Conservation (phyloP, 768 basidiomycete genomes). For the Lactarius sanguifluus region DNA sequence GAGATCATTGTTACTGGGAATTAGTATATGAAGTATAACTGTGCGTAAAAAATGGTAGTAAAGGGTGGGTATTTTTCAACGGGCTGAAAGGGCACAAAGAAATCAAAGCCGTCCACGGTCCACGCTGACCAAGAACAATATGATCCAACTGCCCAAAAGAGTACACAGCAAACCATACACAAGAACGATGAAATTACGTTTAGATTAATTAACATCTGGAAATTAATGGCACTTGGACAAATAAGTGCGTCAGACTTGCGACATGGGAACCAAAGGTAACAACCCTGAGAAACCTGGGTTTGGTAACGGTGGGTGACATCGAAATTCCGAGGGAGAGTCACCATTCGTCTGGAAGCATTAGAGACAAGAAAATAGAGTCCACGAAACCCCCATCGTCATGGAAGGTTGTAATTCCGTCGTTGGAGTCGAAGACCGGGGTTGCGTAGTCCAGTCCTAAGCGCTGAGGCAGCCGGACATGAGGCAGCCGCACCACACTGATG, state of each 20-base stretch:
- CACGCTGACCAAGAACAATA: conserved; percentile 16
- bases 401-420: conserved; percentile 10
- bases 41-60: not conserved
- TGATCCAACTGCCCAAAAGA: conserved; percentile 9
- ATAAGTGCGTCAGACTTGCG: conserved; percentile 8
- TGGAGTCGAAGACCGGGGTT: conserved; percentile 12
- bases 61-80: conserved; percentile 4
- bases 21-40: not conserved
- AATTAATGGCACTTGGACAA: conserved; percentile 8
- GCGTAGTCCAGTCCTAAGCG: conserved; percentile 6
- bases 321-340: not conserved
- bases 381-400: conserved; percentile 2
- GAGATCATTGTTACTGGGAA: no score
- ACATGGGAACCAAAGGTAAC: not conserved
- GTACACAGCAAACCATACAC: not conserved
- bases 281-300: conserved; percentile 10
- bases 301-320: not conserved
- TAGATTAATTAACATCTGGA: conserved; percentile 1
- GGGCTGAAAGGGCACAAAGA: not conserved
- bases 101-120: not conserved
- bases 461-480: conserved; percentile 28
- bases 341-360: conserved; percentile 1
- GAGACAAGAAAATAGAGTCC: not conserved
- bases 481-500: conserved; percentile 26
- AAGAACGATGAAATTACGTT: conserved; percentile 7